These are phyloP conservation scores for Leucosporidium creatinivorum DNA, from an alignment of 768 basidiomycete species.

Conservation along the genomic window DNA sequence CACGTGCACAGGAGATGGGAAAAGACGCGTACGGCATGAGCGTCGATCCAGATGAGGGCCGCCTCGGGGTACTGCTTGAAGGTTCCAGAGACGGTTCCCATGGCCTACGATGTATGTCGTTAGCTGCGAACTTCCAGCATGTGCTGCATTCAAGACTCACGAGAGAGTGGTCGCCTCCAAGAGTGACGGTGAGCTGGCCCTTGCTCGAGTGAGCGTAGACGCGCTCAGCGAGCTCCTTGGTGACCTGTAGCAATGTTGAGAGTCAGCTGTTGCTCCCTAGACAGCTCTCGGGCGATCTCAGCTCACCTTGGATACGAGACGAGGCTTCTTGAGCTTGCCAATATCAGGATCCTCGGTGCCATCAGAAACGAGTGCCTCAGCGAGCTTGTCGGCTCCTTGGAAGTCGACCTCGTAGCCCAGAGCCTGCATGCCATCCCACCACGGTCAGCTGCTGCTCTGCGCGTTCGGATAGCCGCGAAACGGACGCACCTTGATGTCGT, in stretches of 20 bases:
- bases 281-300: neutral
- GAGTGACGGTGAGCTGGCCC: constrained; percentile 76
- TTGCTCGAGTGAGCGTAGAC: constrained; percentile 69
- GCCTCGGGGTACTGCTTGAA: constrained; percentile 51
- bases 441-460: too few relatives aligned
- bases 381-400: constrained; percentile 50
- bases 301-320: constrained; percentile 59
- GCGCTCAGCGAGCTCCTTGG: constrained; percentile 64
- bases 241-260: constrained; percentile 47
- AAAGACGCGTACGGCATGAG: constrained; percentile 46
- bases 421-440: constrained; percentile 3
- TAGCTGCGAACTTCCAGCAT: neutral
- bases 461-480: too few relatives aligned
- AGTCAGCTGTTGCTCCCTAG: neutral
- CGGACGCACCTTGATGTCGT: constrained; percentile 28
- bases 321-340: constrained; percentile 82
- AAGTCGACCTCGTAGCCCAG: constrained; percentile 87
- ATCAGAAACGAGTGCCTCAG: constrained; percentile 32
- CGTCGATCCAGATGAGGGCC: constrained; percentile 93
- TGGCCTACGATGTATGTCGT: constrained; percentile 49
- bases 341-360: constrained; percentile 65
- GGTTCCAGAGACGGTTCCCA: constrained; percentile 92
- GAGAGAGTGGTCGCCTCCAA: constrained; percentile 94
- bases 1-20: neutral
- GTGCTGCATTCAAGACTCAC: constrained; percentile 45